Conservation (phyloP, 352 stramenopile genomes). For the Phytophthora palmivora region DNA sequence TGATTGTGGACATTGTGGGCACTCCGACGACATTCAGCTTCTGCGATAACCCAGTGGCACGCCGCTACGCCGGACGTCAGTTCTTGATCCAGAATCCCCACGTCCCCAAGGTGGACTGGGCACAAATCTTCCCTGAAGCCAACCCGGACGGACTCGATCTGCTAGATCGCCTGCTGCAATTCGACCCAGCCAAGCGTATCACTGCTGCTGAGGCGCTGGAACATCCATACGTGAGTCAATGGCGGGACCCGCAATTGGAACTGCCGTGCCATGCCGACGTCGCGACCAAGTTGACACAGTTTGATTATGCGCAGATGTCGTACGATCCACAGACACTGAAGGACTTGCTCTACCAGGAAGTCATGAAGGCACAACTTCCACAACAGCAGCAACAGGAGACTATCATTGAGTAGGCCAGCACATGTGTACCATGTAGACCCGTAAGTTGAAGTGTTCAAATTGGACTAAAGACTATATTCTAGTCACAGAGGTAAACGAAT, state of each 20-base stretch:
- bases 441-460: too few relatives aligned
- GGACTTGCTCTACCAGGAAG: conserved; percentile 82
- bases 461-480: too few relatives aligned
- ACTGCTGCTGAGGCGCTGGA: conserved; percentile 83
- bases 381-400: conserved; percentile 20
- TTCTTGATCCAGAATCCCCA: conserved; percentile 79
- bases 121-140: conserved; percentile 78
- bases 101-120: conserved; percentile 81
- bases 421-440: conserved; percentile 33
- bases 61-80: conserved; percentile 84
- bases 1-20: conserved; percentile 88
- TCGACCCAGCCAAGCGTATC: conserved; percentile 89
- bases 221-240: conserved; percentile 91
- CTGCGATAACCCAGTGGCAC: conserved; percentile 83
- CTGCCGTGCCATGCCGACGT: conserved; percentile 60
- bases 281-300: conserved; percentile 62
- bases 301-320: conserved; percentile 78
- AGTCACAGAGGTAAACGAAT: too few relatives aligned
- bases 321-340: conserved; percentile 81
- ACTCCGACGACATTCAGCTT: conserved; percentile 88
- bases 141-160: conserved; percentile 89
- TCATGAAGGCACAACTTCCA: conserved; percentile 69
- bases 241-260: conserved; percentile 72
- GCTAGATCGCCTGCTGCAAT: conserved; percentile 88
- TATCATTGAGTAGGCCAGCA: conserved; percentile 30